Evolutionary conservation across 805 yeast genomes (phyloP).

Genomic region (Myxozyma sirexii): DNA sequence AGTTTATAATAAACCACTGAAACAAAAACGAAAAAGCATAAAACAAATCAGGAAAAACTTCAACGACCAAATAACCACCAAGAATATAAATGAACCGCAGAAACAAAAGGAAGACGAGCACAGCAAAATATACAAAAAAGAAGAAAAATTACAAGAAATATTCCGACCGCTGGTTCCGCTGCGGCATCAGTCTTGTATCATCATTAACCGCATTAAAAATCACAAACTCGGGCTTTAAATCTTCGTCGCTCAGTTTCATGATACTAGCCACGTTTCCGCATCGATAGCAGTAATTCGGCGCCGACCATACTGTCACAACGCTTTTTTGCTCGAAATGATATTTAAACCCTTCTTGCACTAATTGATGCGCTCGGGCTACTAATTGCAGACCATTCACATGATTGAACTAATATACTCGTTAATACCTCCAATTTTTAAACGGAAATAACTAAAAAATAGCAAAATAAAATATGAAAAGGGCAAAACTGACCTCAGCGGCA

Average conservation of each 20-base stretch:
- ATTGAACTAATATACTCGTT: constrained; percentile 58
- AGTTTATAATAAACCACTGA: not conserved
- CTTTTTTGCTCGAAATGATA: constrained; percentile 95
- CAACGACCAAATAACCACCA: not conserved
- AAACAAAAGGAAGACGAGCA: not conserved
- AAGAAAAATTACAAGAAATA: constrained; percentile 40
- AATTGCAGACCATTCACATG: constrained; percentile 86
- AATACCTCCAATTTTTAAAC: too few species aligned
- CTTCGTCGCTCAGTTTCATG: constrained; percentile 88
- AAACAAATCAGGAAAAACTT: not conserved
- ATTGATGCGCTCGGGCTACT: constrained; percentile 95
- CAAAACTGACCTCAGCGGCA: constrained; percentile 63
- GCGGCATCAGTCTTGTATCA: constrained; percentile 45
- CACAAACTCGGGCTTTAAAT: constrained; percentile 79
- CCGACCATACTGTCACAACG: constrained; percentile 97
- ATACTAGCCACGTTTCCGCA: constrained; percentile 99
- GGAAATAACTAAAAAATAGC: too few species aligned
- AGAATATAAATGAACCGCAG: not conserved
- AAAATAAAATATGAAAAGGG: not conserved
- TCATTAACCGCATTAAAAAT: constrained; percentile 96
- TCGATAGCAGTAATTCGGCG: constrained; percentile 95
- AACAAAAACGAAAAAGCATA: not conserved
- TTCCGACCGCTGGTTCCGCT: constrained; percentile 45
- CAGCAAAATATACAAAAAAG: not conserved
- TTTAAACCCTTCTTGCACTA: constrained; percentile 97